Conservation (phyloP, 305 asterid species). For the Solanum hybrid region DNA sequence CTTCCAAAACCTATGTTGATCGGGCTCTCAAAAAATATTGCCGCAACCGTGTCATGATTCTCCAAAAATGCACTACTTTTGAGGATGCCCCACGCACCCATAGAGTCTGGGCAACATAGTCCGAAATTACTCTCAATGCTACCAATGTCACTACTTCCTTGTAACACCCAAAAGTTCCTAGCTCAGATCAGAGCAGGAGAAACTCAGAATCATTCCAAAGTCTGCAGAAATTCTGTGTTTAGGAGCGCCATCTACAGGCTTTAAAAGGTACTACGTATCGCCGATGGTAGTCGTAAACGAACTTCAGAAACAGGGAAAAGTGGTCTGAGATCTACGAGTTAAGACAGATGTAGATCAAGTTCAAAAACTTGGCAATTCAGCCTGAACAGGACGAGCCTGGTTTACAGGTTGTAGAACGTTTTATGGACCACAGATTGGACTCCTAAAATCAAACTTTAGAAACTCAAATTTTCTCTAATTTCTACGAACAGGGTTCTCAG, state of each 20-base stretch:
- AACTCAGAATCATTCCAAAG: neutral
- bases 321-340: neutral
- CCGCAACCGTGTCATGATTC: neutral
- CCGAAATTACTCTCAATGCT: neutral
- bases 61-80: neutral
- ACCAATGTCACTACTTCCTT: neutral
- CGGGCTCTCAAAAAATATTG: neutral
- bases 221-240: neutral
- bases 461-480: neutral
- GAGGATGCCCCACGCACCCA: neutral
- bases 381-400: neutral
- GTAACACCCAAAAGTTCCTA: neutral
- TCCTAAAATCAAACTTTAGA: neutral
- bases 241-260: neutral
- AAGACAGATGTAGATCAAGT: neutral
- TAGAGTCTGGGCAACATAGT: neutral
- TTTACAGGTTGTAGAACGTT: neutral
- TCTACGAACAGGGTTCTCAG: neutral
- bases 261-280: neutral
- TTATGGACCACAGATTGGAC: neutral
- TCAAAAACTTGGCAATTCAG: neutral
- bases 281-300: neutral
- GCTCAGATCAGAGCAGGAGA: neutral
- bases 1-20: neutral
- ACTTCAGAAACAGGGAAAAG: neutral